Evolutionary conservation across 2,329 filamentous ascomycete species (phyloP).

Genomic region (Penicillium corylophilum): DNA sequence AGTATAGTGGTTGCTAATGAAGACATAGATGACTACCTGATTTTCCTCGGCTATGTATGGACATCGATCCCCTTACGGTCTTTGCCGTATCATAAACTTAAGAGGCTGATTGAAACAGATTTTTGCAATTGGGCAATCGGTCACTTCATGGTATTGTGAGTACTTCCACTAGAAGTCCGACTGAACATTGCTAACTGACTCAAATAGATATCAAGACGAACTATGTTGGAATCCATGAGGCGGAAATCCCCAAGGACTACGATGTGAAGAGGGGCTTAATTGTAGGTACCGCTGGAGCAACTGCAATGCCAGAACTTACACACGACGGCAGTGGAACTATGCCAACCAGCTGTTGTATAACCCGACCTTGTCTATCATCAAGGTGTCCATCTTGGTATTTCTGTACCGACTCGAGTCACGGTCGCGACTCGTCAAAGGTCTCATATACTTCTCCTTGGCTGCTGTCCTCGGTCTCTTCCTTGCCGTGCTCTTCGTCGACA

Average conservation of each 20-base stretch:
- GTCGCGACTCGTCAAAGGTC: slow-evolving; percentile 19
- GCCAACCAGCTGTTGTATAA: slow-evolving; percentile 34
- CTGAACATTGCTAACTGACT: background rate
- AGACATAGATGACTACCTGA: slow-evolving; percentile 24
- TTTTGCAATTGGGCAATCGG: slow-evolving; percentile 20
- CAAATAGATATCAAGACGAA: slow-evolving; percentile 25
- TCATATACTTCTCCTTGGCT: slow-evolving; percentile 22
- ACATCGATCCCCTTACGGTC: too few species aligned
- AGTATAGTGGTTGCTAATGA: background rate
- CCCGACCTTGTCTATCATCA: slow-evolving; percentile 29
- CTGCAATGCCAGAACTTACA: background rate
- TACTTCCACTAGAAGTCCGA: background rate
- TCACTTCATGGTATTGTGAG: slow-evolving; percentile 29
- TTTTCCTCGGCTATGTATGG: slow-evolving; percentile 12
- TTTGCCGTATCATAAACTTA: too few species aligned
- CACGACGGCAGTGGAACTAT: slow-evolving; percentile 22
- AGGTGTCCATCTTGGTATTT: slow-evolving; percentile 32
- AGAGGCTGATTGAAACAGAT: background rate
- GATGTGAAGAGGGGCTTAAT: slow-evolving; percentile 15
- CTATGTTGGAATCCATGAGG: slow-evolving; percentile 26
- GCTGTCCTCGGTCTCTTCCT: slow-evolving; percentile 22
- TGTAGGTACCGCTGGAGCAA: slow-evolving; percentile 9
- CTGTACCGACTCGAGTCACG: slow-evolving; percentile 30
- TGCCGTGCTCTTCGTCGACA: slow-evolving; percentile 27
- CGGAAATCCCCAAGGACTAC: slow-evolving; percentile 21